Conservation (phyloP, 2,329 filamentous ascomycete genomes). For the Cladophialophora immunda region DNA sequence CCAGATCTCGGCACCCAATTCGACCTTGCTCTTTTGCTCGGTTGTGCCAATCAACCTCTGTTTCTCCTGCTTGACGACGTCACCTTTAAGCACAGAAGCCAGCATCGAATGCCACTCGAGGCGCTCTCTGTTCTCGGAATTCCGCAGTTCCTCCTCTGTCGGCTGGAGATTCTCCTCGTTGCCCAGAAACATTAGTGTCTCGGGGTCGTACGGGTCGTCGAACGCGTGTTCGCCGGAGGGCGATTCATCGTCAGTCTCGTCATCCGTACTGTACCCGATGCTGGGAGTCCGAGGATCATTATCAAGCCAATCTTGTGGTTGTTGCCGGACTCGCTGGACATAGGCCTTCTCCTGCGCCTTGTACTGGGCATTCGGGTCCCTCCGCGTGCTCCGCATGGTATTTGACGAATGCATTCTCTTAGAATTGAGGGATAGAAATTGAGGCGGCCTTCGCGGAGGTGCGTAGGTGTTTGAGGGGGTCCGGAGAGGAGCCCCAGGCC, state of each 20-base stretch:
- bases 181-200: conserved; percentile 90
- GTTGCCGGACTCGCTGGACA: conserved; percentile 87
- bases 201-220: conserved; percentile 88
- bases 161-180: conserved; percentile 84
- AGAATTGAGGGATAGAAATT: conserved; percentile 55
- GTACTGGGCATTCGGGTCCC: conserved; percentile 76
- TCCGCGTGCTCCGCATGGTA: conserved; percentile 60
- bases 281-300: conserved; percentile 72
- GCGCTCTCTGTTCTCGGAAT: conserved; percentile 86
- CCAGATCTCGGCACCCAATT: conserved; percentile 78
- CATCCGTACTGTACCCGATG: conserved; percentile 66
- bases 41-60: conserved; percentile 86
- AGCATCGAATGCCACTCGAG: conserved; percentile 99
- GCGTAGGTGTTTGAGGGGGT: conserved; percentile 84
- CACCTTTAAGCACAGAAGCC: conserved; percentile 91
- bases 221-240: conserved; percentile 83
- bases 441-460: conserved; percentile 64
- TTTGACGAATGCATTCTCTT: conserved; percentile 66
- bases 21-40: conserved; percentile 76
- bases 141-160: conserved; percentile 86
- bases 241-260: conserved; percentile 80
- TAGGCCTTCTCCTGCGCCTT: conserved; percentile 93
- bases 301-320: conserved; percentile 77
- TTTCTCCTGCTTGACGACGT: conserved; percentile 98
- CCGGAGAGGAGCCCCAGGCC: conserved; percentile 73